phyloP scores from a whole-genome alignment of 202 grass and related monocot genomes.

The Bolboschoenoplectus hybrid region DNA sequence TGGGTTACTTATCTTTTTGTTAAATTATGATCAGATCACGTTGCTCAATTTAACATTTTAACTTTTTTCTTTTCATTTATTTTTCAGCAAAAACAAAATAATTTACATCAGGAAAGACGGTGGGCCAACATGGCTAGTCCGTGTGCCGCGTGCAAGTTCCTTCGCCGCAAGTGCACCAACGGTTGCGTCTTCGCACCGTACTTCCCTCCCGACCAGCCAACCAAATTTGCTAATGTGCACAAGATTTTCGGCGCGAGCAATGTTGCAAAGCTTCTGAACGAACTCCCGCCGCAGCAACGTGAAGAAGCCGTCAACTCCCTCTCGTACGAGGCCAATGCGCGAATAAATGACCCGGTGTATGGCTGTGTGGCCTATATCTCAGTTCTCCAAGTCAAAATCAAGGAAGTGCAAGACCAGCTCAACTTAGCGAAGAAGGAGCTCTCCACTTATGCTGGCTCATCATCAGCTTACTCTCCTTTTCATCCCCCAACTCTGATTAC shows the following conservation, averaged over 20 bases:
- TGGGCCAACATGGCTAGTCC: conserved; percentile 54
- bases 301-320: conserved; percentile 91
- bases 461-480: conserved; percentile 45
- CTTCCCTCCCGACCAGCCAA: conserved; percentile 89
- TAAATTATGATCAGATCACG: conserved; percentile 1
- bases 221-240: conserved; percentile 80
- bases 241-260: conserved; percentile 94
- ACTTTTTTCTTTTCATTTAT: neutral
- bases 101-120: neutral
- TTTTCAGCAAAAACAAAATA: neutral
- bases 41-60: neutral
- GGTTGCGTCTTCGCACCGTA: conserved; percentile 84
- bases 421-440: conserved; percentile 71
- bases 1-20: neutral
- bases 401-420: conserved; percentile 55
- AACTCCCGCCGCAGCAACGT: conserved; percentile 55
- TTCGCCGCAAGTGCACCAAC: conserved; percentile 86
- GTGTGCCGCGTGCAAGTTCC: conserved; percentile 92
- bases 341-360: conserved; percentile 82
- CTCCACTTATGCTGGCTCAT: conserved; percentile 50
- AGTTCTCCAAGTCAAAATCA: conserved; percentile 69
- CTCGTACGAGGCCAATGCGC: conserved; percentile 74
- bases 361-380: conserved; percentile 91
- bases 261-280: conserved; percentile 84
- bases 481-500: conserved; percentile 3